phyloP scores from a whole-genome alignment of 352 stramenopile species.

The Phytopythium vexans region DNA sequence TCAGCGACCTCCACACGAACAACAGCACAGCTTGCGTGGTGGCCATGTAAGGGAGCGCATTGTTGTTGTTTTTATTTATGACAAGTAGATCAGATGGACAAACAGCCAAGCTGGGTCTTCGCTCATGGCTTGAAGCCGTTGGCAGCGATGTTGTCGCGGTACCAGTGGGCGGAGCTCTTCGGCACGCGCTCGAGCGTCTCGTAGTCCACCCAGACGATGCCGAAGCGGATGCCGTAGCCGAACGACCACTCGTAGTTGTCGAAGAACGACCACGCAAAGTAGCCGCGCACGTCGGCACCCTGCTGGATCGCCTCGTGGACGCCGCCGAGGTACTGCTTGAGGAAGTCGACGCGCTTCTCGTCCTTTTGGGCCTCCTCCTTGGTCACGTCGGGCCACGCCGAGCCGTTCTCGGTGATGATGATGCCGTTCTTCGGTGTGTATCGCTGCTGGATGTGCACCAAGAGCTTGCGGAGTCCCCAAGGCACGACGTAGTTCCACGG shows the following conservation, averaged over 20 bases:
- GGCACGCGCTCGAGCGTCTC: slow-evolving; percentile 55
- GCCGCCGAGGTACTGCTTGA: slow-evolving; percentile 77
- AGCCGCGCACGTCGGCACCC: slow-evolving; percentile 68
- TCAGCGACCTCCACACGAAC: no score
- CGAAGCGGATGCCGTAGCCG: slow-evolving; percentile 57
- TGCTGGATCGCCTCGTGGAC: slow-evolving; percentile 52
- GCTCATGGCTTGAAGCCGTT: slow-evolving; percentile 27
- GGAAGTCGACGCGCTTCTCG: slow-evolving; percentile 75
- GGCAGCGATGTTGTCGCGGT: slow-evolving; percentile 35
- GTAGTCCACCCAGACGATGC: slow-evolving; percentile 53
- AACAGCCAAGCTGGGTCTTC: no score
- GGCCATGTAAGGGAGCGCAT: no score
- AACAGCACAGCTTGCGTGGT: no score
- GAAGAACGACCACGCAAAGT: slow-evolving; percentile 91
- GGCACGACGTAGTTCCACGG: slow-evolving; percentile 68
- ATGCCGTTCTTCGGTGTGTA: slow-evolving; percentile 80
- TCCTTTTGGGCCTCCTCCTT: slow-evolving; percentile 78
- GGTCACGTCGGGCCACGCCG: slow-evolving; percentile 52
- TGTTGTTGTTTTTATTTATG: no score
- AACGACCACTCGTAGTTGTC: slow-evolving; percentile 93
- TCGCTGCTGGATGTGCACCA: slow-evolving; percentile 87
- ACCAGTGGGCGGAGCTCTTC: slow-evolving; percentile 62
- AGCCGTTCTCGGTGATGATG: slow-evolving; percentile 93
- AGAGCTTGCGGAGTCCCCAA: slow-evolving; percentile 83
- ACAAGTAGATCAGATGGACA: no score